Percentiles rank a stretch among this genome's conserved stretches.
These are phyloP conservation scores for Parmelia sp. DNA, from an alignment of 495 filamentous ascomycete genomes.

Conservation along the genomic window DNA sequence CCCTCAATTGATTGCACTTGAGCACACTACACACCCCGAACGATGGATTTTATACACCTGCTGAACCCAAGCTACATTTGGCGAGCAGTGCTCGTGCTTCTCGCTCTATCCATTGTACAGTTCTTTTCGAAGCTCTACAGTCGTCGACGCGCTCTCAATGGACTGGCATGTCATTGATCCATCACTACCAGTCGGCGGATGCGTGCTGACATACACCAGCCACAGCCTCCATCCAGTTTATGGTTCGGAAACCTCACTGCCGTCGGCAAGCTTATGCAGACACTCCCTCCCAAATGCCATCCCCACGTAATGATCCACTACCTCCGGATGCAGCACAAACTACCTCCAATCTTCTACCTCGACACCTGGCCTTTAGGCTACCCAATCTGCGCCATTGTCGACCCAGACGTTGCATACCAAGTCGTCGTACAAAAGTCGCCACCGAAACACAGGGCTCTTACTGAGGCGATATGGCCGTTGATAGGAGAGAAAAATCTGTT, in stretches of 20 bases:
- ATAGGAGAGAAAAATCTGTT: constrained; percentile 30
- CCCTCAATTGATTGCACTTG: neutral
- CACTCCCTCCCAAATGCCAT: constrained; percentile 23
- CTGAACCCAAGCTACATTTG: neutral
- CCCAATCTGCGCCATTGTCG: constrained; percentile 35
- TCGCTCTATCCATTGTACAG: constrained; percentile 5
- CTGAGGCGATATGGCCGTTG: constrained; percentile 24
- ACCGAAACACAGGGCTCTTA: constrained; percentile 22
- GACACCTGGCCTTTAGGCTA: constrained; percentile 33
- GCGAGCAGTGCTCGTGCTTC: constrained; percentile 1
- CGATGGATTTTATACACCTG: neutral
- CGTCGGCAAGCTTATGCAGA: constrained; percentile 15
- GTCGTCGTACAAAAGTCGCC: constrained; percentile 23
- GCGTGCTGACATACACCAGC: constrained; percentile 14
- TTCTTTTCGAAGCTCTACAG: constrained; percentile 14
- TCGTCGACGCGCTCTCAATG: constrained; percentile 10
- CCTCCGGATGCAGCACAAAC: constrained; percentile 26
- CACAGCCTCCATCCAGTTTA: constrained; percentile 19
- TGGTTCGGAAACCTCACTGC: constrained; percentile 17
- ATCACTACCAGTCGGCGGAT: neutral
- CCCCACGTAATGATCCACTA: constrained; percentile 25
- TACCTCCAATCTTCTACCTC: constrained; percentile 32
- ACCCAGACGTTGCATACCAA: constrained; percentile 42
- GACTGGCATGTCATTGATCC: constrained; percentile 11
- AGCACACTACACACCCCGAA: neutral